Evolutionary conservation across 169 alveolate species (phyloP), one percentile per base, ranked within the genome.

Genomic region (Plasmodium cynomolgi): DNA sequence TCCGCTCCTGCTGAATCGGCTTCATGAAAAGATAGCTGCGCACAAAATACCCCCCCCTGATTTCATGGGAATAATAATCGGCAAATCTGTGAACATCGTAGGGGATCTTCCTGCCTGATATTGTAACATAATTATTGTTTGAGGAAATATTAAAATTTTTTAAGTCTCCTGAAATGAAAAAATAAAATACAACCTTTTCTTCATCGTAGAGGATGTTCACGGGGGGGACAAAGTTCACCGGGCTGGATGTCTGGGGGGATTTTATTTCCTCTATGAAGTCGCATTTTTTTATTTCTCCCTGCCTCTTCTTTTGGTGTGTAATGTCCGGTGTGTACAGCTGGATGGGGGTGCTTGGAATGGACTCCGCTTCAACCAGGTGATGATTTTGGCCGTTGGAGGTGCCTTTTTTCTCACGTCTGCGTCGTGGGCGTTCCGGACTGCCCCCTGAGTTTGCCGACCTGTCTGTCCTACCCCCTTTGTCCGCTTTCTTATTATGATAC

Each of bases 211-310:
- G 84, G 33, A 91, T 91, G 34, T 91, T 79, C 34, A 91, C 95
- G 17, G 86, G 84, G 33, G 95, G 95, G 23, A 81, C 20, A 82
- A 91, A 91, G 29, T 37, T n/a, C 77, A 71, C 75, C 41, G 54
- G 54, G 17, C 31, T 20, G 39, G 39, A 68, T 41, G 79, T 15
- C 17, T 62, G 34, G 13, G 72, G 81, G 3, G 56, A 37, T 26
- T 91, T 91, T n/a, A 91, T 81, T 91, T 91, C 95, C 74, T 91
- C 79, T 91, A 91, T 91, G 75, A 81, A 91, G 50, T 80, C 56
- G 26, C 93, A 85, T 44, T 85, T 85, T 54, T 85, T 85, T 85
- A 85, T 50, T 85, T 85, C 74, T 20, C 9, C 56, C 23, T n/a
- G 23, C 11, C 33, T 50, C 56, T 54, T 85, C 26, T 85, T 75